These are phyloP conservation scores for Pseudogymnoascus sp. DNA, from an alignment of 2,329 filamentous ascomycete genomes.

Conservation along the genomic window DNA sequence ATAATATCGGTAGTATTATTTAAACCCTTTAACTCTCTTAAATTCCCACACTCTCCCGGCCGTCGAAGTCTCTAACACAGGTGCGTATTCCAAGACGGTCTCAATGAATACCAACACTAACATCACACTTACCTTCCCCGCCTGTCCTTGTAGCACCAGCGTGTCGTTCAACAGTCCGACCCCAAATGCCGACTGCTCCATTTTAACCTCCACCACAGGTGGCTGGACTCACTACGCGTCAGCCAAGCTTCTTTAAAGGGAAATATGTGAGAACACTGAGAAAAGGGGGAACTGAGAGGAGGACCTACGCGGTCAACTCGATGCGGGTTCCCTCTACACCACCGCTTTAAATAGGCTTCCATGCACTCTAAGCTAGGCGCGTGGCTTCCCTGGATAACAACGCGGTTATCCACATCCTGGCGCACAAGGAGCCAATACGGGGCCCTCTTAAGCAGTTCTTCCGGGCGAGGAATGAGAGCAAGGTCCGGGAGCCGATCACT, in stretches of 20 bases:
- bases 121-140: conserved; percentile 35
- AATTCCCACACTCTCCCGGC: conserved; percentile 30
- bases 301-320: conserved; percentile 30
- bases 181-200: conserved; percentile 40
- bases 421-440: conserved; percentile 42
- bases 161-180: conserved; percentile 39
- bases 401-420: conserved; percentile 23
- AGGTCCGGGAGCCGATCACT: conserved; percentile 35
- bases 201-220: conserved; percentile 34
- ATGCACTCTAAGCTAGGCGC: conserved; percentile 39
- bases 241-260: neutral
- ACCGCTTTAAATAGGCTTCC: conserved; percentile 40
- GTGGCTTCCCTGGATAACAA: conserved; percentile 43
- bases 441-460: conserved; percentile 39
- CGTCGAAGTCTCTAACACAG: conserved; percentile 26
- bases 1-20: conserved; percentile 2
- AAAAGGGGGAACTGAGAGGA: neutral
- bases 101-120: conserved; percentile 41
- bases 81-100: conserved; percentile 39
- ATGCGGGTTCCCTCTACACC: conserved; percentile 39
- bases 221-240: conserved; percentile 28
- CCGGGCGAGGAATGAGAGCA: conserved; percentile 37
- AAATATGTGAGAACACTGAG: neutral
- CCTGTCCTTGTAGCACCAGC: conserved; percentile 33
- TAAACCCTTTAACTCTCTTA: conserved; percentile 20